Evolutionary conservation across 1,139 yeast genomes (phyloP), one percentile per base, ranked within the genome.

Genomic region (Taphrina deformans): DNA sequence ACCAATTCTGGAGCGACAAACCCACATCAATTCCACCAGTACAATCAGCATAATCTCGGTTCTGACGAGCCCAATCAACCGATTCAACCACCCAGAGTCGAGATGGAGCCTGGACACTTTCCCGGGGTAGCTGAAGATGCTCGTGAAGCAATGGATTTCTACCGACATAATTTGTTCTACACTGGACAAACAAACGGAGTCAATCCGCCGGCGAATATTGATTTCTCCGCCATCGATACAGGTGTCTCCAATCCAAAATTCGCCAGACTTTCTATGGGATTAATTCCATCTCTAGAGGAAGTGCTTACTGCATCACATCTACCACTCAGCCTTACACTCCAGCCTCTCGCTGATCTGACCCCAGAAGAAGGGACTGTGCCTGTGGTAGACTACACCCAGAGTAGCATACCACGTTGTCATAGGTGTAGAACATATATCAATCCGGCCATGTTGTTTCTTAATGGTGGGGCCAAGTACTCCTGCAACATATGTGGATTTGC

Each of bases 361-460:
- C 66, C 69, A 0, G 77, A 68, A 1, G 89, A 85, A 67, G 82
- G 79, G 6, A 80, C 83, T 0, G 82, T 91, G 2, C 96, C 96
- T 0, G 81, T 81, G 5, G 86, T 87, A 4, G 93, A 88, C 71
- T 83, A 87, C 77, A 73, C 74, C 3, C 74, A 79, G 45, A 24
- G 31, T 21, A 31, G 33, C 21, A 21, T 50, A 14, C 86, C 96
- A 41, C 83, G 99, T 71, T 93, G 99, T 76, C 83, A 85, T 70
- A 85, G 99, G 67, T 93, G 99, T 76, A 83, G 97, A 67, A 83
- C 96, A 0, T 93, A 91, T 75, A 81, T 91, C 70, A 93, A 93
- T 74, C 96, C 98, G 1, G 83, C 86, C 18, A 88, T 89, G 86
- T 86, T 74, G 33, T 78, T 85, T 70, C 86, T 87, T 70, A 81